Evolutionary conservation across 208 protist species (phyloP), one percentile per base, ranked within the genome.

Genomic region (Phytomonas francai): DNA sequence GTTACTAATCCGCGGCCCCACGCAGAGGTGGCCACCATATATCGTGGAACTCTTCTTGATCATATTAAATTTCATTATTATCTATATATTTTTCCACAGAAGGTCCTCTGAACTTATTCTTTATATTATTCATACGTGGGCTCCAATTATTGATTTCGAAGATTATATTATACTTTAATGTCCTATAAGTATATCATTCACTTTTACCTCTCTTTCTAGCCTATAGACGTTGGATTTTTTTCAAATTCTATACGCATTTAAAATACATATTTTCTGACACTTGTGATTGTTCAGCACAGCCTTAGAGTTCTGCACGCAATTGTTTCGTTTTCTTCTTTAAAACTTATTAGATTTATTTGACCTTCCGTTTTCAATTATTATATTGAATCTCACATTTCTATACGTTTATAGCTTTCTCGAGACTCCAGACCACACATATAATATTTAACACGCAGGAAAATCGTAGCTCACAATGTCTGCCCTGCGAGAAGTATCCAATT

Each of bases 401-500:
- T 27, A 60, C 57, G 57, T n/a, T 7, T n/a, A 7, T 60, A n/a
- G 7, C 7, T n/a, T 7, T n/a, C 11, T n/a, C 7, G 11, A 8
- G 11, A 60, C 57, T 27, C 22, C 27, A 8, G 31, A 22, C 28
- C 33, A n/a, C 61, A 39, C 61, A 39, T 27, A 65, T 8, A 65
- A 3, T 25, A n/a, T 34, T 49, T 28, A 56, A 60, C 7, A 60
- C 14, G 22, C 7, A 60, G 57, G 7, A 60, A 60, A 8, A 60
- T 8, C 9, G 31, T 8, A n/a, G 16, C 28, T 64, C 16, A 64
- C 3, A 56, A 80, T 82, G 77, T 78, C 78, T 12, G 77, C 80
- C 12, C 72, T 90, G 16, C 85, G 85, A 45, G 85, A 91, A 68
- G 82, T 91, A 8, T 79, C 75, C 7, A 79, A 79, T 67, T 65